Evolutionary conservation across 768 basidiomycete genomes (phyloP).

Genomic region (Mycena indigotica): DNA sequence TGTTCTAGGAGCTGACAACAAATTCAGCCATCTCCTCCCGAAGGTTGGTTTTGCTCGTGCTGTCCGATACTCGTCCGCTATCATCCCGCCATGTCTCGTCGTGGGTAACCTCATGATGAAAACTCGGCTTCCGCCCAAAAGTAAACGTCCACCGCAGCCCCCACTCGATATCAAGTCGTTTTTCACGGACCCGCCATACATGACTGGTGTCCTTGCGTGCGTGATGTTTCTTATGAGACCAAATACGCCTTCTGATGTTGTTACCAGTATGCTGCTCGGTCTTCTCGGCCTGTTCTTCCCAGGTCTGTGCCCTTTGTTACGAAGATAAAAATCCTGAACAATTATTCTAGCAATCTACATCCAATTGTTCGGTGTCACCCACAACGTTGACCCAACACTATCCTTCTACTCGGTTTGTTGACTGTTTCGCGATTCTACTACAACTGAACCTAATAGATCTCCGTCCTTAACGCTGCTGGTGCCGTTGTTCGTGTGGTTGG

Average conservation of each 20-base stretch:
- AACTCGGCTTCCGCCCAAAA: constrained; percentile 12
- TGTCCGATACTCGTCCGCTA: constrained; percentile 8
- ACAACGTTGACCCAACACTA: background rate
- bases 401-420: background rate
- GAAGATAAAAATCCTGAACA: background rate
- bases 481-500: background rate
- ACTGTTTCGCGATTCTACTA: background rate
- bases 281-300: constrained; percentile 14
- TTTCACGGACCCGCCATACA: constrained; percentile 11
- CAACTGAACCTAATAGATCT: background rate
- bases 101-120: constrained; percentile 14
- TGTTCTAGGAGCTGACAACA: background rate
- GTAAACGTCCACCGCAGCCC: background rate
- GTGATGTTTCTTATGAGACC: background rate
- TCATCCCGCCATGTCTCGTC: constrained; percentile 8
- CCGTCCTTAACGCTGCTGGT: background rate
- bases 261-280: constrained; percentile 4
- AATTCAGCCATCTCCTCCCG: constrained; percentile 10
- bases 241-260: background rate
- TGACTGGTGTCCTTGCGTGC: constrained; percentile 10
- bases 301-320: background rate
- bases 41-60: constrained; percentile 6
- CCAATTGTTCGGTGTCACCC: background rate
- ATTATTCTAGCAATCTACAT: background rate
- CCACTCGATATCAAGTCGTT: constrained; percentile 11